phyloP scores from a whole-genome alignment of 1,284 basidiomycete species.

The Inonotus hispidus region DNA sequence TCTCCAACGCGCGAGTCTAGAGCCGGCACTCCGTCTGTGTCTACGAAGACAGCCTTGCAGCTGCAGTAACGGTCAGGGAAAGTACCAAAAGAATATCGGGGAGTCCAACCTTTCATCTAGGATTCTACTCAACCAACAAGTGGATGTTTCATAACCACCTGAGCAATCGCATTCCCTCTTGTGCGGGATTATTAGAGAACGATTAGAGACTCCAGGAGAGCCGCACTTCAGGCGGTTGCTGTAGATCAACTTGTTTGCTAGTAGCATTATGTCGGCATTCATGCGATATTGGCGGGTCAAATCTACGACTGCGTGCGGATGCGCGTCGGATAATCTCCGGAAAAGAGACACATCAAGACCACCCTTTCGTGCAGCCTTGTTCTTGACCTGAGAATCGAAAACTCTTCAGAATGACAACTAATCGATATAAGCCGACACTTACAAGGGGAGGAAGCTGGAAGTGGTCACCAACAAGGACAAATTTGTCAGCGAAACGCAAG shows the following conservation, averaged over 20 bases:
- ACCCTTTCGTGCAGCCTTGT: slow-evolving; percentile 70
- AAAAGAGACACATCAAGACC: slow-evolving; percentile 92
- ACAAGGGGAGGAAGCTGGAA: slow-evolving; percentile 94
- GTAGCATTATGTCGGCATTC: slow-evolving; percentile 93
- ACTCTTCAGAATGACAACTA: background rate
- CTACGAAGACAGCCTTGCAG: slow-evolving; percentile 85
- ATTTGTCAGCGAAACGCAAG: slow-evolving; percentile 82
- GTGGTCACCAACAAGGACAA: slow-evolving; percentile 95
- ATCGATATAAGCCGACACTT: slow-evolving; percentile 22
- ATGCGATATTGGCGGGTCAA: slow-evolving; percentile 91
- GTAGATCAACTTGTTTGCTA: slow-evolving; percentile 92
- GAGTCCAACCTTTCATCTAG: slow-evolving; percentile 52
- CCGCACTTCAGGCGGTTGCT: slow-evolving; percentile 76
- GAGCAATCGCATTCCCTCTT: slow-evolving; percentile 26
- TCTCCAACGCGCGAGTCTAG: slow-evolving; percentile 79
- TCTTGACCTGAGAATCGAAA: slow-evolving; percentile 61
- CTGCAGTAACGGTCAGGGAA: slow-evolving; percentile 34
- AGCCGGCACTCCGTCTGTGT: slow-evolving; percentile 80
- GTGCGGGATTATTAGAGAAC: slow-evolving; percentile 51
- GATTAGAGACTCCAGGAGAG: slow-evolving; percentile 60
- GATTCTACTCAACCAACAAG: slow-evolving; percentile 71
- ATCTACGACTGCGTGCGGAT: slow-evolving; percentile 79
- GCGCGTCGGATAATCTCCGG: slow-evolving; percentile 78
- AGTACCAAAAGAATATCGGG: background rate
- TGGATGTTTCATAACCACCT: background rate